These are phyloP conservation scores for Poa annua DNA, from an alignment of 176 grass and related monocot genomes.

Conservation along the genomic window DNA sequence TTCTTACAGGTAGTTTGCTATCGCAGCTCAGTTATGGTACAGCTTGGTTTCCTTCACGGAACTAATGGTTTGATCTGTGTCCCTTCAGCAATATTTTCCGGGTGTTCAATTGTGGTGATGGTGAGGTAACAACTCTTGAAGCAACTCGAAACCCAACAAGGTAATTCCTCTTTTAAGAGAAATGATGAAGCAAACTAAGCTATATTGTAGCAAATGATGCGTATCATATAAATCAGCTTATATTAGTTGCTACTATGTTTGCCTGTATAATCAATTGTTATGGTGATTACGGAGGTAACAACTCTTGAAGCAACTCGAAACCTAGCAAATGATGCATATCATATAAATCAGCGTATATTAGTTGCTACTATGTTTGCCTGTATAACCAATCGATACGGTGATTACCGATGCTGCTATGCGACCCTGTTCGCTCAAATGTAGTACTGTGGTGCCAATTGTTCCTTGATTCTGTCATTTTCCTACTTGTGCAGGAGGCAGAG, in stretches of 20 bases:
- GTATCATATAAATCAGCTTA: constrained; percentile 3
- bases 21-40: constrained; percentile 27
- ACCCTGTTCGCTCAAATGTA: neutral
- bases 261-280: constrained; percentile 14
- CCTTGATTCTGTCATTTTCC: constrained; percentile 25
- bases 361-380: constrained; percentile 8
- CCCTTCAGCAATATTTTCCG: constrained; percentile 81
- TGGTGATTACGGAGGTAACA: constrained; percentile 44
- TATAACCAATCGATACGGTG: neutral
- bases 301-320: constrained; percentile 96
- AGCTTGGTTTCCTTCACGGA: constrained; percentile 24
- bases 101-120: constrained; percentile 71
- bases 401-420: neutral
- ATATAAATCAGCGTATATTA: constrained; percentile 10
- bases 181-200: constrained; percentile 10
- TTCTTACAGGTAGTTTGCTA: constrained; percentile 80
- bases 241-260: constrained; percentile 1
- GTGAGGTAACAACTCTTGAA: constrained; percentile 83
- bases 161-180: constrained; percentile 48
- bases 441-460: constrained; percentile 6
- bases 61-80: constrained; percentile 47
- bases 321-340: constrained; percentile 35
- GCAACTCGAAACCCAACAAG: constrained; percentile 93
- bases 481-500: constrained; percentile 68
- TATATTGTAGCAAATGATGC: constrained; percentile 15